Base-by-base conservation (phyloP, 805 yeast species). In the Schizosaccharomyces japonicus region DNA sequence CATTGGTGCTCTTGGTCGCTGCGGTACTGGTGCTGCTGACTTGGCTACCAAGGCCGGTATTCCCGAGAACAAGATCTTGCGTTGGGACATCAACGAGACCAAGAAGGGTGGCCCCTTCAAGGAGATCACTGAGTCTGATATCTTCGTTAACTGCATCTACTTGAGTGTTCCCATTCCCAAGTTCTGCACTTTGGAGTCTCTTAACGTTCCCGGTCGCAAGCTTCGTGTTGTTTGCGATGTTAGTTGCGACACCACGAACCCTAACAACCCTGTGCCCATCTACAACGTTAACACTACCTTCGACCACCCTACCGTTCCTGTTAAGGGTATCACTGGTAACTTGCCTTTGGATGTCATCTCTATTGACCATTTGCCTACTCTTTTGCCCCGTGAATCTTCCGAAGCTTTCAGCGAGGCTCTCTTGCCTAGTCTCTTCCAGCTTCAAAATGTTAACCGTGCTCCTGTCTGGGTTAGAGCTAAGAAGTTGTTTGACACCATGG, bases 11-110 rank as follows among this genome's bases (percentile, higher is more conserved):
- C 71, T 85, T 51, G 99, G 99, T 53, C 80, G 99, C 69, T 90
- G 96, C 67, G 99, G 99, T 49, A 76, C 93, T 10, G 99, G 99
- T 61, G 96, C 99, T 30, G 68, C 83, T 56, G 92, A 80, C 54
- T 69, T 85, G 49, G 73, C 82, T 64, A 71, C 68, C 52, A 79
- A 79, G 65, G 78, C 71, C 49, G 99, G 99, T 50, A 66, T 90
- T 50, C 94, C 96, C 48, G 90, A 81, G 40, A 72, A 66, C 49
- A 78, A 82, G 63, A 75, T 90, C 52, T 61, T 71, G 57, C 80
- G 81, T 68, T 90, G 99, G 99, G 99, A 90, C 65, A 83, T 90
- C 73, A 73, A 80, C 51, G 99, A 90, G 69, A 90, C 99, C 50
- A 77, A 90, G 55, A 76, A 72, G 65, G 98, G 98, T 53, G 99